Evolutionary conservation across 208 protist genomes (phyloP).

Genomic region (Balamuthia mandrillaris): DNA sequence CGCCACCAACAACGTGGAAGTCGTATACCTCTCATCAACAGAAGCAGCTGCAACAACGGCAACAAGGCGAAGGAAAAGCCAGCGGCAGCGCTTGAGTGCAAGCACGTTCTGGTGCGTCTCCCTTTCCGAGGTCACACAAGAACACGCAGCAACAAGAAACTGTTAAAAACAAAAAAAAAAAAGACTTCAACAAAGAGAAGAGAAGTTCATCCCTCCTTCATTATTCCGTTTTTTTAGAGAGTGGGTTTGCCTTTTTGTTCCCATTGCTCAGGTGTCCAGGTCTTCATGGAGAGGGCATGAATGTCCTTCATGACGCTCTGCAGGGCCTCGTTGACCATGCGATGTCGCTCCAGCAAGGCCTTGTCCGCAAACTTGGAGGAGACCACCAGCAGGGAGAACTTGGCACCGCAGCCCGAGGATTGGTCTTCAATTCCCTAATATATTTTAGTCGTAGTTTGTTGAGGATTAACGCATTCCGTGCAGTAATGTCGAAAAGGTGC

Average conservation of each 20-base stretch:
- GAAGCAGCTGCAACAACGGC: neutral
- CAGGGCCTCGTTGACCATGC: neutral
- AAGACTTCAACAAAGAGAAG: neutral
- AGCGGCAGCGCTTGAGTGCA: neutral
- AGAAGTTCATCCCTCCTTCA: neutral
- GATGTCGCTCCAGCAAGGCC: neutral
- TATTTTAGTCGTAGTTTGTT: too few species aligned
- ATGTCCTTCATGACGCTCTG: neutral
- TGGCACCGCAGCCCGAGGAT: constrained; percentile 9
- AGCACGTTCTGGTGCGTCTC: neutral
- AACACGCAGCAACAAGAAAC: neutral
- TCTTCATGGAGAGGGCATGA: constrained; percentile 13
- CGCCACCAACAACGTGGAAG: neutral
- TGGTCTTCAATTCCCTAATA: too few species aligned
- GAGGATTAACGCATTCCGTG: too few species aligned
- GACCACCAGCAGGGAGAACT: neutral
- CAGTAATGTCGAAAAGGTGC: too few species aligned
- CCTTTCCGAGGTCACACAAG: neutral
- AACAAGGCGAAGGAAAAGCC: neutral
- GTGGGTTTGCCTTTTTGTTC: neutral
- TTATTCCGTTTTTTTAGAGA: neutral
- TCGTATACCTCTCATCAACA: too few species aligned
- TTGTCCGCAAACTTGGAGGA: neutral
- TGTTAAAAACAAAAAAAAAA: neutral
- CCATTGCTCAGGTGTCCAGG: neutral